phyloP scores from a whole-genome alignment of 2,329 filamentous ascomycete species.

The Cytospora paraplurivora region DNA sequence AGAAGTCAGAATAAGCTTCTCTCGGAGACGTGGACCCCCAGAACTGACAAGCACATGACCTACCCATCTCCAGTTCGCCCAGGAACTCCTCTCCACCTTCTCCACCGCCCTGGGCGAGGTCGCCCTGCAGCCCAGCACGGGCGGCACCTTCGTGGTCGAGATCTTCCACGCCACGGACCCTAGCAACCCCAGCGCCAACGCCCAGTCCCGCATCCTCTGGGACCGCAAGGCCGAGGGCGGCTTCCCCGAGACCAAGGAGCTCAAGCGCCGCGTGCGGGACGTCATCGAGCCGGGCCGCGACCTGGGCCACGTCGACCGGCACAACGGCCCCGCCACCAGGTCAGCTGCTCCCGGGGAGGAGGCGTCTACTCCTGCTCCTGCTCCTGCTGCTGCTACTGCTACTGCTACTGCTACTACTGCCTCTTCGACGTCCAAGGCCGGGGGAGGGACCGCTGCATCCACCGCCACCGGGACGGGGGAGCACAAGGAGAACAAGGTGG shows the following conservation, averaged over 20 bases:
- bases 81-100: constrained; percentile 95
- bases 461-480: not conserved
- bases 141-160: constrained; percentile 79
- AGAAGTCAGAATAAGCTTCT: constrained; percentile 5
- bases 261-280: constrained; percentile 83
- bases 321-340: constrained; percentile 35
- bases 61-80: constrained; percentile 68
- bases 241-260: constrained; percentile 90
- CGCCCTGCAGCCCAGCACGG: constrained; percentile 80
- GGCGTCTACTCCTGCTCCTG: not conserved
- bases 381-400: constrained; percentile 6
- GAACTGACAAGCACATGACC: not conserved
- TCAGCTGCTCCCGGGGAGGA: not conserved
- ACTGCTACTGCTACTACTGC: constrained; percentile 1
- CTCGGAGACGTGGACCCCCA: not conserved
- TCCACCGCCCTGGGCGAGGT: constrained; percentile 81
- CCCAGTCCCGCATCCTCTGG: constrained; percentile 68
- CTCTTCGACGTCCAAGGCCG: constrained; percentile 11
- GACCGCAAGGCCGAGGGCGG: constrained; percentile 84
- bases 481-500: constrained; percentile 12
- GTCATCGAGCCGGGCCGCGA: constrained; percentile 76
- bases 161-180: constrained; percentile 47
- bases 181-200: constrained; percentile 31
- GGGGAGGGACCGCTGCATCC: not conserved
- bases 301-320: constrained; percentile 78